A percentile compares a stretch with the other conserved stretches of the same genome.
Conservation (phyloP, 257 asterid species). For the Rubia yunnanensis region DNA sequence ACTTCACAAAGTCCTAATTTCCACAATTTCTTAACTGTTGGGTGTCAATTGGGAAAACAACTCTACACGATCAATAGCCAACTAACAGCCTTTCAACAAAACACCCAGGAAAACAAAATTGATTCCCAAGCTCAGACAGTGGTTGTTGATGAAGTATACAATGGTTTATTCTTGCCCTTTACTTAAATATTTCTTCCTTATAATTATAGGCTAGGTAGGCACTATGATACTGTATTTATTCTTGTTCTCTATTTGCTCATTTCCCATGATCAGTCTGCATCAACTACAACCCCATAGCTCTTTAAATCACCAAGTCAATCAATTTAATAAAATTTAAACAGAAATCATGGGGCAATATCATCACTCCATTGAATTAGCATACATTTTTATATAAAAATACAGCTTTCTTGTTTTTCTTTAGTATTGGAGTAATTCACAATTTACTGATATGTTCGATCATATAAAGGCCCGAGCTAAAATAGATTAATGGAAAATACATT, state of each 20-base stretch:
- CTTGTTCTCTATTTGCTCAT: conserved; percentile 28
- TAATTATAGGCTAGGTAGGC: too few species aligned
- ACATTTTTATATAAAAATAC: too few species aligned
- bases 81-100: too few species aligned
- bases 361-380: neutral
- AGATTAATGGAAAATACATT: neutral
- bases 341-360: neutral
- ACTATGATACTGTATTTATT: conserved; percentile 79
- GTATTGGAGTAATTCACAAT: neutral
- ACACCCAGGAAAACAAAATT: too few species aligned
- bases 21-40: too few species aligned
- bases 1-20: too few species aligned
- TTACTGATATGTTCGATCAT: neutral
- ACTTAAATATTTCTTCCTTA: too few species aligned
- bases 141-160: too few species aligned
- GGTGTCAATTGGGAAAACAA: too few species aligned
- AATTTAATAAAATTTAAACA: neutral
- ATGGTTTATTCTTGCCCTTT: too few species aligned
- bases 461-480: neutral
- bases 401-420: neutral
- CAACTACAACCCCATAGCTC: neutral
- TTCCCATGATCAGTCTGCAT: conserved; percentile 18
- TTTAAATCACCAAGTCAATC: neutral
- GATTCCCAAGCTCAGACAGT: too few species aligned
- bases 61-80: too few species aligned